Base-by-base conservation (phyloP, 805 yeast species). In the Saturnispora dispora region DNA sequence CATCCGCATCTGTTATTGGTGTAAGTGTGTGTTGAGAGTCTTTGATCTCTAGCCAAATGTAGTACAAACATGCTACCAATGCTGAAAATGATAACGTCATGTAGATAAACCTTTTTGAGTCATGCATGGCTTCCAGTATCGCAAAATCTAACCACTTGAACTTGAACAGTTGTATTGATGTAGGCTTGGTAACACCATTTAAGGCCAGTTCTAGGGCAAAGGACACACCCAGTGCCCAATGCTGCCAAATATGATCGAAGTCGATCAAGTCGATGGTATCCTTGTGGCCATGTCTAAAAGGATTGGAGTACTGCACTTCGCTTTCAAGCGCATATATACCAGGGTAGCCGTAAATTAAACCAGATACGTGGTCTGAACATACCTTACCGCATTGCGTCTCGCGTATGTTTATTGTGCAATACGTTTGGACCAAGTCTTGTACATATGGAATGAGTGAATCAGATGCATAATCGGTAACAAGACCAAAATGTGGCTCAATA, bases 321-420 rank as follows among this genome's bases (percentile, higher is more conserved):
- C 88, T 75, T 66, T 93, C 99, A 56, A 85, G 79, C 45, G 88
- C 85, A 66, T 88, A 86, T 32, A 88, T 78, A 9, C 88, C 77
- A 4, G 97, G 97, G 67, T 74, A 88, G 0, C 97, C 97, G 59
- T 77, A 78, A 63, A 84, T 81, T 48, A 81, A 66, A 0, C 96
- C 96, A 46, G 95, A 81, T 5, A 93, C 84, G 66, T 89, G 96
- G 69, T 91, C 98, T 17, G 95, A 84, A 67, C 98, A 90, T 0
- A 95, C 93, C 61, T 89, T 88, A 1, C 96, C 96, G 69, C 97
- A 91, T 52, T 71, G 58, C 11, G 95, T 84, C 59, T 85, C 93
- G 37, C 74, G 78, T 61, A 78, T 84, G 3, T 86, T 83, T 52
- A 89, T 85, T 22, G 68, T 60, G 58, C 88, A 76, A 67, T 88